A percentile compares a stretch with the other conserved stretches of the same genome.
These are phyloP conservation scores for Alternaria sp. DNA, from an alignment of 2,329 filamentous ascomycete genomes.

Conservation along the genomic window DNA sequence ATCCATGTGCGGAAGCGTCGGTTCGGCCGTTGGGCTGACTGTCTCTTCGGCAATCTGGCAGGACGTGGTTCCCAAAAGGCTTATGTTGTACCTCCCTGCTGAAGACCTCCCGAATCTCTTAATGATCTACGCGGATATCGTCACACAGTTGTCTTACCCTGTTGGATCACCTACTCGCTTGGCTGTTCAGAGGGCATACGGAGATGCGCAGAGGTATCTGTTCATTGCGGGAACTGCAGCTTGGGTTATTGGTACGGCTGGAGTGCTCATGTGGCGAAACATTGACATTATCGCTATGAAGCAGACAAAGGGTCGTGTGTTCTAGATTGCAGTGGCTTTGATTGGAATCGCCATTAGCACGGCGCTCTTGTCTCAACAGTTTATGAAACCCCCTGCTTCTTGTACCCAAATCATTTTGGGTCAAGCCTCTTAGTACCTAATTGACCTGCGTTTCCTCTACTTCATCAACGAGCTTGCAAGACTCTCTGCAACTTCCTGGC, in stretches of 20 bases:
- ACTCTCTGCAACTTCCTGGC: background rate
- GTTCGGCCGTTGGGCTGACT: slow-evolving; percentile 52
- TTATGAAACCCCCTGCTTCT: background rate
- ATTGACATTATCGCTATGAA: slow-evolving; percentile 55
- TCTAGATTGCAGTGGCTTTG: slow-evolving; percentile 41
- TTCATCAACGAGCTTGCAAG: background rate
- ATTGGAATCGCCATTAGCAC: background rate
- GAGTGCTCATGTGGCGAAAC: slow-evolving; percentile 58
- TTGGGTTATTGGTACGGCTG: slow-evolving; percentile 40
- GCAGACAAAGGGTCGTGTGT: slow-evolving; percentile 62
- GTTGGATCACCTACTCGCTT: slow-evolving; percentile 59
- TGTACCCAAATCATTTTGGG: background rate
- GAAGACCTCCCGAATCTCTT: slow-evolving; percentile 46
- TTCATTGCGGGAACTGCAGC: slow-evolving; percentile 38
- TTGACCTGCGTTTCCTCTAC: background rate
- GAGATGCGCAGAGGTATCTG: slow-evolving; percentile 44
- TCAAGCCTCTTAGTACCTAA: background rate
- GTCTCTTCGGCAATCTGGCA: slow-evolving; percentile 72
- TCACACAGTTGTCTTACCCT: slow-evolving; percentile 62
- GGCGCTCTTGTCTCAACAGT: background rate
- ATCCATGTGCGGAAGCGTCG: slow-evolving; percentile 68
- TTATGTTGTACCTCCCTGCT: slow-evolving; percentile 58
- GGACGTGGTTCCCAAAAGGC: slow-evolving; percentile 61
- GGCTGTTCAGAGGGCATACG: slow-evolving; percentile 46
- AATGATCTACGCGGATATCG: slow-evolving; percentile 61